Base-by-base conservation (phyloP, 345 rosid species). In the Passiflora organensis region DNA sequence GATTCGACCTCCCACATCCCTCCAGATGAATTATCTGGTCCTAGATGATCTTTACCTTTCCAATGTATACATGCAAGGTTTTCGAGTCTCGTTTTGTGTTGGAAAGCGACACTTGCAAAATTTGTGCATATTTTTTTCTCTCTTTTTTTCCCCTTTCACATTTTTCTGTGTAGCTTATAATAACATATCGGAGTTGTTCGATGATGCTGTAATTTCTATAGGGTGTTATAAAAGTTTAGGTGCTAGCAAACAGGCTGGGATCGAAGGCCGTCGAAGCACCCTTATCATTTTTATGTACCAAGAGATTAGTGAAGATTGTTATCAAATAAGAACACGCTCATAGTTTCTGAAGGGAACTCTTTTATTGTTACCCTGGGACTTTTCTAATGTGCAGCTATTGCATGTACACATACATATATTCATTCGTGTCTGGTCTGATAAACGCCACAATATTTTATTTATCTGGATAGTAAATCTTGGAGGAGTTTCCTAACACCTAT, bases 11-110 rank as follows among this genome's bases (percentile, higher is more conserved):
- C 89, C 43, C 82, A 78, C 48, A 72, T 87, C 39, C 76, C 77
- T 37, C 73, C 85, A 3, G 95, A 90, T 20, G 84, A 78, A 59
- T 72, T 80, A 6, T 87, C 97, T 1, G 96, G 96, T 54, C 97
- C 95, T 39, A 87, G 97, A 83, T 89, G 79, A 80, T 72, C 58
- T 24, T 10, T 38, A 16, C n/a, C 25, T n/a, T 50, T 21, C n/a
- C 6, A 22, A 15, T 25, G 18, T 37, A 24, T 6, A 20, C 34
- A 11, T 41, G 16, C 1, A 32, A n/a, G n/a, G n/a, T 6, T 28
- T 6, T 15, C n/a, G 49, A 48, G 12, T 32, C 53, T 17, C 45
- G 37, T 64, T 66, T 66, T 67, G 70, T 58, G 37, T 53, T 43
- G 38, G 43, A 42, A 48, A 60, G 48, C 62, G 17, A 36, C 21